These are phyloP conservation scores for Noccaea bulbosa DNA, from an alignment of 345 rosid genomes.

Conservation along the genomic window DNA sequence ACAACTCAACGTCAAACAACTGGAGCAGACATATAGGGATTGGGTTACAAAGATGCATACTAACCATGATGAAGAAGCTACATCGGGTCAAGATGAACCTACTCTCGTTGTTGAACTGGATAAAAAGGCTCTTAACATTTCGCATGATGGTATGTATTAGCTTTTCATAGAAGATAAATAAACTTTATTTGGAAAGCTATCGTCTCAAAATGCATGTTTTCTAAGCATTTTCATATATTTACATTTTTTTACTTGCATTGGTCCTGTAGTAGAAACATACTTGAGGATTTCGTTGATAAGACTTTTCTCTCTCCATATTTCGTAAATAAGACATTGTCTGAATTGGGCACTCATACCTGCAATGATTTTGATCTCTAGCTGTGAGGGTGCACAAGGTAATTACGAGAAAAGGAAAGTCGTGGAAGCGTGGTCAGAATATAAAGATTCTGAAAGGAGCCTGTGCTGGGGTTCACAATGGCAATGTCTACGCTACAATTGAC, in stretches of 20 bases:
- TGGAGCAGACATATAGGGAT: conserved; percentile 62
- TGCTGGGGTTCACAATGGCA: conserved; percentile 49
- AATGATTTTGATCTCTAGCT: conserved; percentile 48
- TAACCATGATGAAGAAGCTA: conserved; percentile 61
- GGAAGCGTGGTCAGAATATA: conserved; percentile 67
- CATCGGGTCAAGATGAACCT: conserved; percentile 62
- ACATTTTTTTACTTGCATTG: not conserved
- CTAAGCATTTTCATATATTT: not conserved
- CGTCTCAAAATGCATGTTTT: conserved; percentile 9
- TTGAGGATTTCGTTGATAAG: not conserved
- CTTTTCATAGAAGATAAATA: not conserved
- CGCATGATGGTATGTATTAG: conserved; percentile 59
- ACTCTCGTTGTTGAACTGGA: conserved; percentile 47
- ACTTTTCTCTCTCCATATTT: not conserved
- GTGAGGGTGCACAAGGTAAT: conserved; percentile 61
- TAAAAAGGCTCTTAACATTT: conserved; percentile 58
- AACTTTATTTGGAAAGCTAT: conserved; percentile 15
- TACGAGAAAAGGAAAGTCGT: conserved; percentile 51
- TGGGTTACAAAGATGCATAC: conserved; percentile 78
- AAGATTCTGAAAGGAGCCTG: conserved; percentile 74
- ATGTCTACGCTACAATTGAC: conserved; percentile 67
- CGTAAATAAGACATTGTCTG: conserved; percentile 3
- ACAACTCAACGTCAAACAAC: conserved; percentile 40
- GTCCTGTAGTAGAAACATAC: conserved; percentile 17
- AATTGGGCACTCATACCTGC: conserved; percentile 25